A percentile compares a stretch with the other conserved stretches of the same genome.
Evolutionary conservation across 208 protist species (phyloP).

Genomic region (Angomonas desouzai): DNA sequence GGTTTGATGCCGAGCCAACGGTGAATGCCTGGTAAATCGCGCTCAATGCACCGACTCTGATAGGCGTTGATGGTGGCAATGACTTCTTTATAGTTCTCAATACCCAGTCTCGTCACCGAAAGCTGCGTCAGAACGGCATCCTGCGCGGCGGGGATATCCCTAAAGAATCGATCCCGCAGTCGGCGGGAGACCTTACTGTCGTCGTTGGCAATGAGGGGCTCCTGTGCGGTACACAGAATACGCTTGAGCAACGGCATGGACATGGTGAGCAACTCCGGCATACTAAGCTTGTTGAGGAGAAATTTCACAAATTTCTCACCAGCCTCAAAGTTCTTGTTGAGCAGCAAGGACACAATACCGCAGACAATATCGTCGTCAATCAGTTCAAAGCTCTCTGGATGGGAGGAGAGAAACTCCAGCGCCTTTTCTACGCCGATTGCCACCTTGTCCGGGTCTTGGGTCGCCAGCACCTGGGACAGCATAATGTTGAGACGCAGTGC

Average conservation of each 20-base stretch:
- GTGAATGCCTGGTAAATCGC: slow-evolving; percentile 72
- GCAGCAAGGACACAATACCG: slow-evolving; percentile 47
- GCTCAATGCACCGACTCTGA: slow-evolving; percentile 51
- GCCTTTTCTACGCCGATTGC: slow-evolving; percentile 36
- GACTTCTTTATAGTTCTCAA: slow-evolving; percentile 57
- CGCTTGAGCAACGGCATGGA: slow-evolving; percentile 33
- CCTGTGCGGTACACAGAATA: slow-evolving; percentile 65
- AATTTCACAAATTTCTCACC: slow-evolving; percentile 68
- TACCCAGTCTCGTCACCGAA: slow-evolving; percentile 55
- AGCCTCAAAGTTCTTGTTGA: slow-evolving; percentile 46
- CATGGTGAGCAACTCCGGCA: slow-evolving; percentile 16
- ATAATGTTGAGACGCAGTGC: slow-evolving; percentile 69
- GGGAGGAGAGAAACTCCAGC: slow-evolving; percentile 51
- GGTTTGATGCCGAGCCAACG: slow-evolving; percentile 73
- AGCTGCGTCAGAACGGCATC: slow-evolving; percentile 82
- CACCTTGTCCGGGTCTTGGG: slow-evolving; percentile 42
- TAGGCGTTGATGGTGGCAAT: slow-evolving; percentile 67
- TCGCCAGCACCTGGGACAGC: slow-evolving; percentile 52
- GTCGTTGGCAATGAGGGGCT: slow-evolving; percentile 58
- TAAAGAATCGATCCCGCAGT: slow-evolving; percentile 63
- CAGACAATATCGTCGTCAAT: slow-evolving; percentile 71
- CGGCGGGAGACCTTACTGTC: slow-evolving; percentile 30
- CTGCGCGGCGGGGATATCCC: slow-evolving; percentile 48
- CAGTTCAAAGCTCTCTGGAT: slow-evolving; percentile 69
- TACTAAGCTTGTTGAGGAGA: slow-evolving; percentile 46